These are phyloP conservation scores for Talinum fruticosum DNA, from an alignment of 148 eudicot species.

Conservation along the genomic window DNA sequence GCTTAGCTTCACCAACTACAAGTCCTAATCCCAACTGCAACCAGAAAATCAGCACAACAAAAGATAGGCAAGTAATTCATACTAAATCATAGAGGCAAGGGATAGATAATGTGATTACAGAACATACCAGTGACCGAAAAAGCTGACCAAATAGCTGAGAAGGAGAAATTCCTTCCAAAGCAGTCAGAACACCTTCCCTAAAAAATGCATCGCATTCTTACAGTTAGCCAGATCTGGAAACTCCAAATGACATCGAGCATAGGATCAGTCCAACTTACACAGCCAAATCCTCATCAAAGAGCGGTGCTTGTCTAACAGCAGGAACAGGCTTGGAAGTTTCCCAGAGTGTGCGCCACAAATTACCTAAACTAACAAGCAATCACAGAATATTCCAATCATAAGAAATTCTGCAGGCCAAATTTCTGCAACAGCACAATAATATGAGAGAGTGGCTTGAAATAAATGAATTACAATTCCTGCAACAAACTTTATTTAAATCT, in stretches of 20 bases:
- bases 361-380: constrained; percentile 41
- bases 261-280: constrained; percentile 55
- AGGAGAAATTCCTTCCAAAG: constrained; percentile 66
- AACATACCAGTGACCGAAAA: constrained; percentile 72
- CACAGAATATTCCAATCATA: neutral
- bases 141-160: constrained; percentile 76
- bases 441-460: neutral
- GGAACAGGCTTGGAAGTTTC: constrained; percentile 90
- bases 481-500: too few relatives aligned
- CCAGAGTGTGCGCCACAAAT: constrained; percentile 97
- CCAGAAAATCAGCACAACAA: neutral
- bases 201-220: constrained; percentile 24
- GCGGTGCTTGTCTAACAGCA: constrained; percentile 89
- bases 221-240: constrained; percentile 16
- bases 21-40: constrained; percentile 83
- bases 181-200: constrained; percentile 77
- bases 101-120: neutral
- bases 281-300: constrained; percentile 87
- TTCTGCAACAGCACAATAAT: neutral
- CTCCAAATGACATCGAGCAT: constrained; percentile 2
- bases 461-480: neutral
- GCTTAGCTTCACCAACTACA: constrained; percentile 65
- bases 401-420: neutral
- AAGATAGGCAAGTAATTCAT: neutral
- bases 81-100: neutral